phyloP scores from a whole-genome alignment of 2,329 filamentous ascomycete genomes.

The Fusarium humuli region DNA sequence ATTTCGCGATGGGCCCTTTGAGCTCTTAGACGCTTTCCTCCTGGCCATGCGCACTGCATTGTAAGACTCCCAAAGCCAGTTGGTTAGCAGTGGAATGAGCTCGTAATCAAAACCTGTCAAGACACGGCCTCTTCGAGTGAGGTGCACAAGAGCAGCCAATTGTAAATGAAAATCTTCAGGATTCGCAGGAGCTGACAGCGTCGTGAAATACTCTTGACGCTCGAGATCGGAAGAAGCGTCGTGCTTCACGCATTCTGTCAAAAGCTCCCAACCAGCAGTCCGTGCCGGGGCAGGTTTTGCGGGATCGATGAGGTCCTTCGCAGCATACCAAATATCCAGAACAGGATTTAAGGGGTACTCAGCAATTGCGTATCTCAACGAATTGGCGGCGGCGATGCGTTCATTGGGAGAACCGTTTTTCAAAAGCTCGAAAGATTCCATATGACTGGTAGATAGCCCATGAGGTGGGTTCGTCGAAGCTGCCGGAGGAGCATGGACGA shows the following conservation, averaged over 20 bases:
- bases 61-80: slow-evolving; percentile 70
- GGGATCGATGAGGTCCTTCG: slow-evolving; percentile 72
- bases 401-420: slow-evolving; percentile 64
- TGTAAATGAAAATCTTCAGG: slow-evolving; percentile 75
- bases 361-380: slow-evolving; percentile 66
- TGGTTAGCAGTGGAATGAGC: slow-evolving; percentile 70
- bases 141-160: slow-evolving; percentile 70
- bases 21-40: slow-evolving; percentile 56
- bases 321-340: slow-evolving; percentile 73
- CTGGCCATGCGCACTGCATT: slow-evolving; percentile 64
- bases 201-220: slow-evolving; percentile 73
- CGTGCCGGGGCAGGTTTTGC: slow-evolving; percentile 66
- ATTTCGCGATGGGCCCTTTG: slow-evolving; percentile 53
- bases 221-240: slow-evolving; percentile 73
- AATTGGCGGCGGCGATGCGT: slow-evolving; percentile 67
- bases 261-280: slow-evolving; percentile 72
- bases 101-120: slow-evolving; percentile 76
- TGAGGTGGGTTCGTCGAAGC: slow-evolving; percentile 54
- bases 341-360: slow-evolving; percentile 71
- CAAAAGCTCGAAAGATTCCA: slow-evolving; percentile 66
- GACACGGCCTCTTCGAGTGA: slow-evolving; percentile 71
- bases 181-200: slow-evolving; percentile 66
- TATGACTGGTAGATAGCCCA: slow-evolving; percentile 63
- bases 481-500: slow-evolving; percentile 56
- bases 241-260: slow-evolving; percentile 74